These are phyloP conservation scores for Saccharomycopsis amapae DNA, from an alignment of 805 yeast genomes.

Conservation along the genomic window DNA sequence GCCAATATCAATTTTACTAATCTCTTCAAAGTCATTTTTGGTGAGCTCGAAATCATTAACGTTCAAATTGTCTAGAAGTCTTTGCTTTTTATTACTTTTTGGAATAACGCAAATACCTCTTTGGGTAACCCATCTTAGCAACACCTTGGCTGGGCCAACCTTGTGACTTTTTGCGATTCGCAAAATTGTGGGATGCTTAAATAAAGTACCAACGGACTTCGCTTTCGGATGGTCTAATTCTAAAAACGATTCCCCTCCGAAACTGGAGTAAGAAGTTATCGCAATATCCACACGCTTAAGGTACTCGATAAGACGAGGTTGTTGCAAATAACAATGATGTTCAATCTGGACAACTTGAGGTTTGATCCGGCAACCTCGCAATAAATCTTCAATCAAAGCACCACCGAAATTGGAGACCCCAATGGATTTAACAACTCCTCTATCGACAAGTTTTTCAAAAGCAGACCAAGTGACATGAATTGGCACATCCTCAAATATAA, in stretches of 20 bases:
- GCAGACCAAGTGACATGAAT: conserved; percentile 45
- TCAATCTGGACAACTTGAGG: conserved; percentile 49
- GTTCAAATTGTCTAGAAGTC: conserved; percentile 37
- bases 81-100: conserved; percentile 37
- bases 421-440: conserved; percentile 42
- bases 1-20: conserved; percentile 54
- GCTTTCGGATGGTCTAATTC: conserved; percentile 44
- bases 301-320: conserved; percentile 34
- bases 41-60: conserved; percentile 44
- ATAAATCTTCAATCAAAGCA: conserved; percentile 38
- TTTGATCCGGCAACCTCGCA: conserved; percentile 37
- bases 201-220: conserved; percentile 37
- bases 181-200: conserved; percentile 39
- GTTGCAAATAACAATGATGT: conserved; percentile 50
- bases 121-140: conserved; percentile 62
- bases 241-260: conserved; percentile 43
- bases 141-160: conserved; percentile 50
- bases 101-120: conserved; percentile 46
- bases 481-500: conserved; percentile 39
- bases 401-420: conserved; percentile 48
- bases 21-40: conserved; percentile 43
- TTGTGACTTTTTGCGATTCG: conserved; percentile 44
- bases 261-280: conserved; percentile 41
- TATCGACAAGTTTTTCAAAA: conserved; percentile 37
- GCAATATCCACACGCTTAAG: conserved; percentile 35